Conservation (phyloP, 78 protist species). For the Dictyostelium firmibasis region DNA sequence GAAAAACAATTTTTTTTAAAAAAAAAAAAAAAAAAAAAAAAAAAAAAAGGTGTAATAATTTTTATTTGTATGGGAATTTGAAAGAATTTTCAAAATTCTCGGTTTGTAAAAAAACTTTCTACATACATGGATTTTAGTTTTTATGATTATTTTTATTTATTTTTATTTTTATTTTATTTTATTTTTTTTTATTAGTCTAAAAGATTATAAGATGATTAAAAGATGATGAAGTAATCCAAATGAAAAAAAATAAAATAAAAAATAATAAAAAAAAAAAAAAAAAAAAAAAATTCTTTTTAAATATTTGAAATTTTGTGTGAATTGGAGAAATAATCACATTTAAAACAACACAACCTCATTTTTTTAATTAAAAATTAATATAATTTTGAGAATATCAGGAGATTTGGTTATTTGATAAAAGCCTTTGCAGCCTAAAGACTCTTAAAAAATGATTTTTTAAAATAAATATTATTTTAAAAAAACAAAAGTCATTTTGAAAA, state of each 20-base stretch:
- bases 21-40: too few relatives aligned
- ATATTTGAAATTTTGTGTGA: not conserved
- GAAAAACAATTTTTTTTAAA: too few relatives aligned
- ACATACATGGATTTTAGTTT: not conserved
- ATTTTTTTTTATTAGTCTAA: too few relatives aligned
- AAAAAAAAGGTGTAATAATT: too few relatives aligned
- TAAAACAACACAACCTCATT: not conserved
- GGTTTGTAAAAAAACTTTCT: not conserved
- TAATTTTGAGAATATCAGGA: not conserved
- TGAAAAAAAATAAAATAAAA: too few relatives aligned
- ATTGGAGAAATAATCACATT: not conserved
- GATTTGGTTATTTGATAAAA: not conserved
- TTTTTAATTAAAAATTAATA: too few relatives aligned
- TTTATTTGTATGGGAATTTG: not conserved
- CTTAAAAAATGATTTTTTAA: not conserved
- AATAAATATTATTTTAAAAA: too few relatives aligned
- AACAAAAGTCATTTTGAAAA: not conserved
- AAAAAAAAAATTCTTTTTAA: not conserved
- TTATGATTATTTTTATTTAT: not conserved
- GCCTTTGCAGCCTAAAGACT: not conserved
- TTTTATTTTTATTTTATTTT: too few relatives aligned
- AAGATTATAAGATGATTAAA: not conserved
- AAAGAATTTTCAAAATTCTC: not conserved
- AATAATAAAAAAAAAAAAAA: too few relatives aligned
- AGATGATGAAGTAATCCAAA: not conserved